These are phyloP conservation scores for Tulasnella calospora DNA, from an alignment of 768 basidiomycete genomes.

Conservation along the genomic window DNA sequence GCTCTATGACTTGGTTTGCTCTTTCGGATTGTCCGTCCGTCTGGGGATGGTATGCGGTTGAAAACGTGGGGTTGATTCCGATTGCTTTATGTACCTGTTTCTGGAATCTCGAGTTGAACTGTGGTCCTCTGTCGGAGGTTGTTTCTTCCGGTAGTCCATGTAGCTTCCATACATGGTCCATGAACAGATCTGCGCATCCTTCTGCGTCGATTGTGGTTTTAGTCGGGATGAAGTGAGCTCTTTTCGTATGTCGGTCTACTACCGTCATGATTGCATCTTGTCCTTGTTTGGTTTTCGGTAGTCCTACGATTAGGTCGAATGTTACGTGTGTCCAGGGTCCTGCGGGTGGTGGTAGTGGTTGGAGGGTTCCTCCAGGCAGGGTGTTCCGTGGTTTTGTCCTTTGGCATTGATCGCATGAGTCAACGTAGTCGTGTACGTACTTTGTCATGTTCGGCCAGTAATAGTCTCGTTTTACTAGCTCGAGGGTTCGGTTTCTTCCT, in stretches of 20 bases:
- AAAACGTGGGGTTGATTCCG: not conserved
- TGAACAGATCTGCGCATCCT: not conserved
- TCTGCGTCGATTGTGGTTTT: not conserved
- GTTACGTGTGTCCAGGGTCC: constrained; percentile 33
- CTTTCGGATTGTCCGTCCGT: constrained; percentile 21
- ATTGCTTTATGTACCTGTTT: not conserved
- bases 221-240: not conserved
- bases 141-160: not conserved
- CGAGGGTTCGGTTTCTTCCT: constrained; percentile 29
- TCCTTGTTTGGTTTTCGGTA: not conserved
- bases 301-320: constrained; percentile 31
- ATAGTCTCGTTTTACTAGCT: constrained; percentile 28
- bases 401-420: constrained; percentile 31
- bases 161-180: constrained; percentile 9
- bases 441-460: constrained; percentile 28
- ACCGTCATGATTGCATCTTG: not conserved
- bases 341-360: constrained; percentile 30
- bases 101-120: not conserved
- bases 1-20: not conserved
- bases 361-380: constrained; percentile 29
- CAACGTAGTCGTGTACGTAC: constrained; percentile 32
- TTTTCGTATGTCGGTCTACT: not conserved
- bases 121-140: not conserved
- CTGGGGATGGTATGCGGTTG: constrained; percentile 14
- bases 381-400: constrained; percentile 25